Evolutionary conservation across 805 yeast genomes (phyloP), one percentile per base, ranked within the genome.

Genomic region (Nakazawaea holstii): DNA sequence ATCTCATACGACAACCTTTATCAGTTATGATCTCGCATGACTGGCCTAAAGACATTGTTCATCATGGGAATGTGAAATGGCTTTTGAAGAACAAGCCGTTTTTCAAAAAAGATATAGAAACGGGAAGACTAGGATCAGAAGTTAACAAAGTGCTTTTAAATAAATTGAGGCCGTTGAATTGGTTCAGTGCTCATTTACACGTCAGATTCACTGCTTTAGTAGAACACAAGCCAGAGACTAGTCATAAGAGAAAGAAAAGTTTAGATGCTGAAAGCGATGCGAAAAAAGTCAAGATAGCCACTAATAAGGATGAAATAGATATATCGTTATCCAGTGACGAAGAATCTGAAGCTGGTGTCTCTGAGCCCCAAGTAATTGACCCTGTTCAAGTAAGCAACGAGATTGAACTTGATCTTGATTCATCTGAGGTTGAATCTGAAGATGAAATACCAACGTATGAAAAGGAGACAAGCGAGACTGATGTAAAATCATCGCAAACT

Each of bases 101-200:
- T 57, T 87, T 94, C 61, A 69, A 66, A 50, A 56, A 58, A 1
- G 98, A 92, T 61, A 74, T 90, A 1, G 64, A 70, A 2, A 65
- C 65, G 1, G 78, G 80, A 1, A 66, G 66, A 14, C 66, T 92
- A 42, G 99, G 99, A 0, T 85, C 85, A 14, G 88, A 91, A 0
- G 70, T 84, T 7, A 78, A 79, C 42, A 72, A 76, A 69, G 66
- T 68, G 17, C 59, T 89, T 13, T 63, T 94, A 53, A 56, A 69
- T 24, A 56, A 59, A 13, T 52, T 88, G 46, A 70, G 66, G 55
- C 98, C 98, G 0, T 52, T 62, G 14, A 70, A 76, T 61, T 94
- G 98, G 99, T 77, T 87, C 51, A 80, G 94, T 55, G 95, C 95
- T 9, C 99, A 94, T 67, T 63, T 94, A 48, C 99, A 94, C 62